These are phyloP conservation scores for Xerocomellus dryophilus DNA, from an alignment of 768 basidiomycete species.

Conservation along the genomic window DNA sequence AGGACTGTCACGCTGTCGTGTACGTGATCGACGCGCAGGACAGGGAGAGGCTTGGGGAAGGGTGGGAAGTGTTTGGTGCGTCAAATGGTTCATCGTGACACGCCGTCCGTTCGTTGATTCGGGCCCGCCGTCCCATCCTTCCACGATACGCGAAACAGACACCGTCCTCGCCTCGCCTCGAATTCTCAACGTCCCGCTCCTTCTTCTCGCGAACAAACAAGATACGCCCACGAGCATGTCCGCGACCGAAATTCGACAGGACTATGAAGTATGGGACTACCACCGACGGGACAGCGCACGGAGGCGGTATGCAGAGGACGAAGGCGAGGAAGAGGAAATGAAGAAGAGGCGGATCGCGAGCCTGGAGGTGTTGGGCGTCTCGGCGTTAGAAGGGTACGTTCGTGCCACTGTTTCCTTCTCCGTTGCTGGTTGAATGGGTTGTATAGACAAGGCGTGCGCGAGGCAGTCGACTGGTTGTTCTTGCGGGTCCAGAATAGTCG, in stretches of 20 bases:
- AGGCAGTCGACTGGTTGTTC: constrained; percentile 93
- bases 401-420: background rate
- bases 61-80: constrained; percentile 97
- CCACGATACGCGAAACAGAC: constrained; percentile 41
- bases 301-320: constrained; percentile 47
- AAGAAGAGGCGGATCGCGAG: constrained; percentile 64
- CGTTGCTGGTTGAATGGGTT: background rate
- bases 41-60: constrained; percentile 82
- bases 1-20: constrained; percentile 95
- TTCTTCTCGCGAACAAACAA: constrained; percentile 96
- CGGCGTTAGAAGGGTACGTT: constrained; percentile 83
- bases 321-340: constrained; percentile 43
- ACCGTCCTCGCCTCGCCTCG: constrained; percentile 84
- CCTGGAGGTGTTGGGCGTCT: constrained; percentile 86
- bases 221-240: constrained; percentile 78
- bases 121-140: no score
- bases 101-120: background rate
- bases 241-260: constrained; percentile 86
- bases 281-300: constrained; percentile 68
- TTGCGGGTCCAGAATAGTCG: constrained; percentile 89
- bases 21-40: constrained; percentile 95
- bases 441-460: constrained; percentile 78
- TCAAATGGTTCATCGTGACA: background rate
- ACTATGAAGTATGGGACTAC: constrained; percentile 86
- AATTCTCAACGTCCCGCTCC: constrained; percentile 83